These are phyloP conservation scores for Dendrocalamus latiflorus DNA, from an alignment of 202 grass and related monocot species.

Conservation along the genomic window DNA sequence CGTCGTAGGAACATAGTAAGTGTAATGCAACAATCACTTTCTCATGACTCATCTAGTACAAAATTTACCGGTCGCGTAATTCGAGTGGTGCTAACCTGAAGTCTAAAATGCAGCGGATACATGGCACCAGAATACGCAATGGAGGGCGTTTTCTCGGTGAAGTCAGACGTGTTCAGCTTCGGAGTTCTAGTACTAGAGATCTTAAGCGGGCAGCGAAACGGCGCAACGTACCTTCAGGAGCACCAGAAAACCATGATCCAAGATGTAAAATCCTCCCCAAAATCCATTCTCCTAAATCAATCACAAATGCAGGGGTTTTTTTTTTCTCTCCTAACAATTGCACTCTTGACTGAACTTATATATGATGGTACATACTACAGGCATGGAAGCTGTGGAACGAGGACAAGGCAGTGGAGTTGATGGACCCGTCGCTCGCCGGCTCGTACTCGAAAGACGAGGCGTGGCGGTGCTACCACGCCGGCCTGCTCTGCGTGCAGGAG, in stretches of 20 bases:
- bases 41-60: too few relatives aligned
- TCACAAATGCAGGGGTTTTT: not conserved
- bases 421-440: constrained; percentile 53
- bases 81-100: not conserved
- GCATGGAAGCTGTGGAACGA: constrained; percentile 68
- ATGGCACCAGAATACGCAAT: too few relatives aligned
- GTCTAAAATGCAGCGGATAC: constrained; percentile 53
- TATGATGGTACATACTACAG: not conserved
- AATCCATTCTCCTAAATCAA: not conserved
- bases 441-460: constrained; percentile 41
- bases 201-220: constrained; percentile 76
- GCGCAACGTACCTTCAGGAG: constrained; percentile 48
- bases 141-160: too few relatives aligned
- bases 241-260: constrained; percentile 64
- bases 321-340: not conserved
- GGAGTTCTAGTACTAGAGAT: constrained; percentile 92
- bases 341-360: not conserved
- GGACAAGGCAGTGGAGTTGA: constrained; percentile 56
- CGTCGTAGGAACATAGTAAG: too few relatives aligned
- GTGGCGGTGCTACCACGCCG: constrained; percentile 66
- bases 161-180: constrained; percentile 92
- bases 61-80: not conserved
- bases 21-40: too few relatives aligned
- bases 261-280: constrained; percentile 24
- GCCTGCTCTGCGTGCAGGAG: constrained; percentile 83